Evolutionary conservation across 352 stramenopile genomes (phyloP).

Genomic region (Globisporangium orthogonon): DNA sequence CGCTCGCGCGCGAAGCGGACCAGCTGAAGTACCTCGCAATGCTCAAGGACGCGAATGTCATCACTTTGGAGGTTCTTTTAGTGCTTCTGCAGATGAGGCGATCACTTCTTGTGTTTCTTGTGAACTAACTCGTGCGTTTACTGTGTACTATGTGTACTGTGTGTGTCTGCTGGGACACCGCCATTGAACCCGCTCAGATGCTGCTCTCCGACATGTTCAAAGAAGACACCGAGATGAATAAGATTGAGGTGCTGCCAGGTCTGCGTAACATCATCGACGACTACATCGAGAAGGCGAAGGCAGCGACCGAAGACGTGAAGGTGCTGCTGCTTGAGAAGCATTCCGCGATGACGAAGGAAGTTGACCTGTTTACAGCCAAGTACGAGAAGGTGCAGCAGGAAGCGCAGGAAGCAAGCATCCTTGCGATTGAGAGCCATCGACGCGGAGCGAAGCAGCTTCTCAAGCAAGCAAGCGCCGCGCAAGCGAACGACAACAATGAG

Average conservation of each 20-base stretch:
- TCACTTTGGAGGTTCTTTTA: constrained; percentile 61
- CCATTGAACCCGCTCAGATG: constrained; percentile 27
- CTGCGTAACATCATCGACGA: constrained; percentile 88
- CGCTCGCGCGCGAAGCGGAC: constrained; percentile 63
- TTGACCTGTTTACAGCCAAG: constrained; percentile 49
- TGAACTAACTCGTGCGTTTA: too few relatives aligned
- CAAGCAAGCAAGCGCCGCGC: constrained; percentile 34
- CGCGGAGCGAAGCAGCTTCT: constrained; percentile 70
- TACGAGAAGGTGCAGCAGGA: constrained; percentile 64
- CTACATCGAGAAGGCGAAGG: constrained; percentile 84
- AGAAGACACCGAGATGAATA: constrained; percentile 89
- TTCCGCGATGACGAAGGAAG: constrained; percentile 34
- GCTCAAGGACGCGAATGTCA: constrained; percentile 83
- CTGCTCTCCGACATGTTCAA: constrained; percentile 90
- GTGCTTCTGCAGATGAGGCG: neutral
- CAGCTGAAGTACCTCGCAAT: constrained; percentile 75
- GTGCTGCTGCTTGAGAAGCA: constrained; percentile 75
- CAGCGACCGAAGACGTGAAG: constrained; percentile 81
- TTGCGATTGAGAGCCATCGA: constrained; percentile 71
- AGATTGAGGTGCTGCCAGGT: constrained; percentile 87
- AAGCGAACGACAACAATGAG: constrained; percentile 26
- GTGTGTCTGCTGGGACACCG: neutral
- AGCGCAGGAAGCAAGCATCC: constrained; percentile 71
- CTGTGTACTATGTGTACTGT: too few relatives aligned
- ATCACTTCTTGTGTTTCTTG: neutral